Percentiles rank a stretch among this genome's conserved stretches.
phyloP scores from a whole-genome alignment of 805 yeast genomes.

The Pichia paraexigua region DNA sequence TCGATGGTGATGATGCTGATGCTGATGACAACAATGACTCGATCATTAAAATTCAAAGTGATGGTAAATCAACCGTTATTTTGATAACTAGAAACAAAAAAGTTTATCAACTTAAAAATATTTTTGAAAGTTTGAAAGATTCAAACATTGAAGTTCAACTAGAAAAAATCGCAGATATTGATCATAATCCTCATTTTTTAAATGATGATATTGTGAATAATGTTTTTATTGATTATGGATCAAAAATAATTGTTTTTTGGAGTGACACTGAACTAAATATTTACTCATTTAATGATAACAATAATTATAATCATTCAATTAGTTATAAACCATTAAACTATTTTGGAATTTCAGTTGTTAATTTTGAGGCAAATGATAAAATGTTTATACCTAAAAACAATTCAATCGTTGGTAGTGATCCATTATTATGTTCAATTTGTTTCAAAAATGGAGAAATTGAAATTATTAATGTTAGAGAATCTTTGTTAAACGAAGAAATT shows the following conservation, averaged over 20 bases:
- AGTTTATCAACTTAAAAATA: slow-evolving; percentile 16
- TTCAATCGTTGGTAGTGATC: slow-evolving; percentile 24
- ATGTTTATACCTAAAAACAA: slow-evolving; percentile 11
- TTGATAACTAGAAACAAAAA: slow-evolving; percentile 19
- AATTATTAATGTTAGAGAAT: slow-evolving; percentile 35
- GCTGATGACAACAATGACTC: background rate
- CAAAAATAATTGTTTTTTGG: slow-evolving; percentile 18
- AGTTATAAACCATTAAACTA: slow-evolving; percentile 1
- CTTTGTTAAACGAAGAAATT: slow-evolving; percentile 9
- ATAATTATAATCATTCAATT: slow-evolving; percentile 1
- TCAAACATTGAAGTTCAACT: slow-evolving; percentile 7
- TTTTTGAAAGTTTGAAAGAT: slow-evolving; percentile 10
- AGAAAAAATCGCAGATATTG: slow-evolving; percentile 4
- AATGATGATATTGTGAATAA: background rate
- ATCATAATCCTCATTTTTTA: background rate
- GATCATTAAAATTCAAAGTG: slow-evolving; percentile 21
- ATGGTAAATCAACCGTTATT: slow-evolving; percentile 23
- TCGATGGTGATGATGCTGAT: background rate
- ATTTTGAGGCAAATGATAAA: slow-evolving; percentile 19
- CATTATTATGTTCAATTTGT: slow-evolving; percentile 25
- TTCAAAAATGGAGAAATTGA: slow-evolving; percentile 34
- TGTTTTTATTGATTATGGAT: slow-evolving; percentile 28
- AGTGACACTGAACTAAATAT: slow-evolving; percentile 15
- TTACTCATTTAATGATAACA: slow-evolving; percentile 13
- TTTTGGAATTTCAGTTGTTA: slow-evolving; percentile 15